phyloP scores from a whole-genome alignment of 1,139 yeast genomes.

The Torulaspora pretoriensis region DNA sequence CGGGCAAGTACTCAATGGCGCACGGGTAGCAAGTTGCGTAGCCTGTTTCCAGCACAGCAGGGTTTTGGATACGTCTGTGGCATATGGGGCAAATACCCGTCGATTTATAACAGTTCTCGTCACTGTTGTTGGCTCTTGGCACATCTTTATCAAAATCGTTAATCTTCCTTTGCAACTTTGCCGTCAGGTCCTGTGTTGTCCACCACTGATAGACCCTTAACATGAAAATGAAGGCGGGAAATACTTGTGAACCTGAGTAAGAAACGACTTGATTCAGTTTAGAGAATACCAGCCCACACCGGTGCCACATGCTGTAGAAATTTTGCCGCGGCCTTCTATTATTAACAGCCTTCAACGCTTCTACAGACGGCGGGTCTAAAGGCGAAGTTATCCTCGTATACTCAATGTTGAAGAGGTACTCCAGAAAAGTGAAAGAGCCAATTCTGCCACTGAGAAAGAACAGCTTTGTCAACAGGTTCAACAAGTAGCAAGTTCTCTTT shows the following conservation, averaged over 20 bases:
- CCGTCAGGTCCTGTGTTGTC: conserved; percentile 74
- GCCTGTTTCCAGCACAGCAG: conserved; percentile 89
- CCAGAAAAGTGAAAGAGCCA: conserved; percentile 61
- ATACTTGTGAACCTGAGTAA: conserved; percentile 44
- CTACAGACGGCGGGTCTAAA: conserved; percentile 45
- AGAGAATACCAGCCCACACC: conserved; percentile 37
- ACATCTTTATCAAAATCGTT: conserved; percentile 47
- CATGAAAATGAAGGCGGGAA: conserved; percentile 81
- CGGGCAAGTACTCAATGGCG: conserved; percentile 57
- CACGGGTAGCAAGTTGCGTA: conserved; percentile 87
- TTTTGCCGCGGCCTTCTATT: conserved; percentile 51
- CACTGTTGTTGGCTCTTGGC: conserved; percentile 46
- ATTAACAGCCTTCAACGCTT: conserved; percentile 20
- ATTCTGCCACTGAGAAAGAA: conserved; percentile 64
- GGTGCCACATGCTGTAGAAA: conserved; percentile 40
- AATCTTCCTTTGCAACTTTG: conserved; percentile 53
- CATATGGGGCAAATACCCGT: conserved; percentile 66
- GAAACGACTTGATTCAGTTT: conserved; percentile 44
- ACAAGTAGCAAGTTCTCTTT: conserved; percentile 46
- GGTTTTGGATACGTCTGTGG: conserved; percentile 58
- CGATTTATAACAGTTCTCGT: conserved; percentile 10
- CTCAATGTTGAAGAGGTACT: conserved; percentile 58
- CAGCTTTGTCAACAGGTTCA: conserved; percentile 58
- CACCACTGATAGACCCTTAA: conserved; percentile 94
- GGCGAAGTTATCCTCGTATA: conserved; percentile 61